A percentile compares a stretch with the other conserved stretches of the same genome.
These are phyloP conservation scores for Xylariomycetidae sp. DNA, from an alignment of 2,329 filamentous ascomycete genomes.

Conservation along the genomic window DNA sequence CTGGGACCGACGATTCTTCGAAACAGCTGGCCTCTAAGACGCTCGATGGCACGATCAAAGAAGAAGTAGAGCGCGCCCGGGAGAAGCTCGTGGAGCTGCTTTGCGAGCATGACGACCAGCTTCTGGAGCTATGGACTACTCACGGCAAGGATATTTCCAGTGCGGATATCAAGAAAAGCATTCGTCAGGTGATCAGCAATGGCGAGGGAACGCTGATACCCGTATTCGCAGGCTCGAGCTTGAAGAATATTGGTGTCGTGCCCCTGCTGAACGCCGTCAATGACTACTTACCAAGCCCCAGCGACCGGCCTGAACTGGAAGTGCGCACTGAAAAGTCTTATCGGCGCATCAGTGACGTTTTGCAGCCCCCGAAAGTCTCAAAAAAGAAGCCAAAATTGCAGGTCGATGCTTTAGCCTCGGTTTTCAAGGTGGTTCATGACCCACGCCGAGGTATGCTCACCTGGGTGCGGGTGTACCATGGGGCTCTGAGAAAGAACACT, in stretches of 20 bases:
- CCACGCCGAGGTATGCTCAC: constrained; percentile 79
- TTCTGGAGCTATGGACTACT: constrained; percentile 81
- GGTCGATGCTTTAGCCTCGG: constrained; percentile 50
- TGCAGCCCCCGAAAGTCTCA: constrained; percentile 27
- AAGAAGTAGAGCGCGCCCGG: constrained; percentile 70
- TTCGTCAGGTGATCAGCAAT: constrained; percentile 64
- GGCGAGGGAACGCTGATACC: constrained; percentile 72
- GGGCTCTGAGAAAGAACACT: constrained; percentile 66
- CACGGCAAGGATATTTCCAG: constrained; percentile 67
- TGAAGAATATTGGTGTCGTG: constrained; percentile 90
- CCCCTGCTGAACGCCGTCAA: constrained; percentile 83
- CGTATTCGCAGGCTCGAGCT: constrained; percentile 85
- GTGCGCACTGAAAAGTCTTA: constrained; percentile 60
- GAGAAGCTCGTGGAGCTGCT: constrained; percentile 74
- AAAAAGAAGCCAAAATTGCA: constrained; percentile 30
- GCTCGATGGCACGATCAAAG: constrained; percentile 43
- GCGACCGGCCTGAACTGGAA: constrained; percentile 72
- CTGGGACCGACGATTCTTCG: constrained; percentile 32
- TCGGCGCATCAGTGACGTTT: constrained; percentile 36
- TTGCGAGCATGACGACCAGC: constrained; percentile 79
- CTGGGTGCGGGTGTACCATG: constrained; percentile 88
- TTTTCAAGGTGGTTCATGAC: constrained; percentile 96
- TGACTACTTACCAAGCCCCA: constrained; percentile 78
- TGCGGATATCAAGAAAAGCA: constrained; percentile 61
- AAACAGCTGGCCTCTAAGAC: constrained; percentile 42